Evolutionary conservation across 2,329 filamentous ascomycete species (phyloP).

Genomic region (Clathrospora elynae): DNA sequence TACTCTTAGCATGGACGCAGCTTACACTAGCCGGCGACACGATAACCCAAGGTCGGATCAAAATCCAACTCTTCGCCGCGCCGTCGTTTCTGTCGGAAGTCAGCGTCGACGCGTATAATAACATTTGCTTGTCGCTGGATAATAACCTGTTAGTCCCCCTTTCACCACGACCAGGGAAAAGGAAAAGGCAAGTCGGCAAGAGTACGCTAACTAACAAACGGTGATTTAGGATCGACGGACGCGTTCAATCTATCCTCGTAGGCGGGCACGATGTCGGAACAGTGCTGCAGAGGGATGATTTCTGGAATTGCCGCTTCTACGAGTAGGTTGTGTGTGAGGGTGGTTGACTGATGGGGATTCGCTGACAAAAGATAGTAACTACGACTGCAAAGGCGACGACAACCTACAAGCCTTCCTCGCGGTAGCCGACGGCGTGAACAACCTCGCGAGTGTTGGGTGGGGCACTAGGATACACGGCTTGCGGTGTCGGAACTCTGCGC

Average conservation of each 20-base stretch:
- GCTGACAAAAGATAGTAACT: slow-evolving; percentile 30
- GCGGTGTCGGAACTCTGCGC: slow-evolving; percentile 30
- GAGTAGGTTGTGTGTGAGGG: slow-evolving; percentile 31
- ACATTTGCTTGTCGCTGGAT: slow-evolving; percentile 37
- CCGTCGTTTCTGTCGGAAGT: slow-evolving; percentile 42
- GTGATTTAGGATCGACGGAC: slow-evolving; percentile 39
- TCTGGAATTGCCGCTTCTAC: slow-evolving; percentile 44
- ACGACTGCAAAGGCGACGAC: slow-evolving; percentile 34
- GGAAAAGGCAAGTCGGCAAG: background rate
- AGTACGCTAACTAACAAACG: slow-evolving; percentile 11
- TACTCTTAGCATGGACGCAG: slow-evolving; percentile 9
- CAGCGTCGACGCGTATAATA: slow-evolving; percentile 38
- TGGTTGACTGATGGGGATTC: background rate
- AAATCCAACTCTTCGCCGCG: slow-evolving; percentile 42
- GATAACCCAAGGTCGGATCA: slow-evolving; percentile 35
- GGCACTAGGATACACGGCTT: slow-evolving; percentile 36
- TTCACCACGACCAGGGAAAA: background rate
- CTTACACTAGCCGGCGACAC: slow-evolving; percentile 22
- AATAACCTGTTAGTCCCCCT: slow-evolving; percentile 39
- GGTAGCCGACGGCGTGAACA: slow-evolving; percentile 41
- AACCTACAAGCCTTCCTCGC: slow-evolving; percentile 26
- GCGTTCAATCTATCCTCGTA: slow-evolving; percentile 38
- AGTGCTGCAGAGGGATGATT: slow-evolving; percentile 34
- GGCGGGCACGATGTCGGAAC: slow-evolving; percentile 36
- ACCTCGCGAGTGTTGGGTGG: slow-evolving; percentile 39